Conservation (phyloP, 2,329 filamentous ascomycete genomes). For the Acephala macrosclerotiorum region DNA sequence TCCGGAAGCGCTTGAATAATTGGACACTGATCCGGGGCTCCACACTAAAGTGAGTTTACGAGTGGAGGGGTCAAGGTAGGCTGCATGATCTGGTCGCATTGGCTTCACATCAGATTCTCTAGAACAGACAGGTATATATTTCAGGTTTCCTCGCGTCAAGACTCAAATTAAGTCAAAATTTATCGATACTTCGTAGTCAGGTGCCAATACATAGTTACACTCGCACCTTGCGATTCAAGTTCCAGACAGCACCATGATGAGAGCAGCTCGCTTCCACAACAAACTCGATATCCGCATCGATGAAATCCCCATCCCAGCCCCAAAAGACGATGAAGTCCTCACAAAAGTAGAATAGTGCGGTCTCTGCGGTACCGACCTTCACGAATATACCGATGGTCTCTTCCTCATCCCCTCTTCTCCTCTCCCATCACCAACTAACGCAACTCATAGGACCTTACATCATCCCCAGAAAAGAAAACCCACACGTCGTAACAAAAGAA, state of each 20-base stretch:
- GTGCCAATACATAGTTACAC: background rate
- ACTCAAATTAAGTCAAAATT: too few relatives aligned
- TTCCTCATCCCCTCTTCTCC: background rate
- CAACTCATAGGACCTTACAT: background rate
- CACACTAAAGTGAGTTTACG: too few relatives aligned
- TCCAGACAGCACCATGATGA: background rate
- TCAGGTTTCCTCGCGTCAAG: too few relatives aligned
- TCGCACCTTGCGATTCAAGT: background rate
- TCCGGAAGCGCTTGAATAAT: too few relatives aligned
- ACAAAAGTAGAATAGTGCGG: background rate
- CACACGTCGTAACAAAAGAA: background rate
- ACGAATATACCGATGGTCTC: background rate
- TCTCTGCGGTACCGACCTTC: background rate
- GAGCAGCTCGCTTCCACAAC: background rate
- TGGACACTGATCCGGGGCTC: too few relatives aligned
- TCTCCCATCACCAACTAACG: background rate
- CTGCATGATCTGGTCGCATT: too few relatives aligned
- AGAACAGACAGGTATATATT: too few relatives aligned
- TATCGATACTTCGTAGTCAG: too few relatives aligned
- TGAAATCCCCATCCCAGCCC: background rate
- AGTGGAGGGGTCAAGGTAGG: too few relatives aligned
- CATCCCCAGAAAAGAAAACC: background rate
- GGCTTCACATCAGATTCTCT: too few relatives aligned
- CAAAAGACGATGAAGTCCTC: constrained; percentile 5
- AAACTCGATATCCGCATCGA: background rate